Percentiles rank a stretch among this genome's conserved stretches.
phyloP scores from a whole-genome alignment of 768 basidiomycete genomes.

The Trametes cinnabarina region DNA sequence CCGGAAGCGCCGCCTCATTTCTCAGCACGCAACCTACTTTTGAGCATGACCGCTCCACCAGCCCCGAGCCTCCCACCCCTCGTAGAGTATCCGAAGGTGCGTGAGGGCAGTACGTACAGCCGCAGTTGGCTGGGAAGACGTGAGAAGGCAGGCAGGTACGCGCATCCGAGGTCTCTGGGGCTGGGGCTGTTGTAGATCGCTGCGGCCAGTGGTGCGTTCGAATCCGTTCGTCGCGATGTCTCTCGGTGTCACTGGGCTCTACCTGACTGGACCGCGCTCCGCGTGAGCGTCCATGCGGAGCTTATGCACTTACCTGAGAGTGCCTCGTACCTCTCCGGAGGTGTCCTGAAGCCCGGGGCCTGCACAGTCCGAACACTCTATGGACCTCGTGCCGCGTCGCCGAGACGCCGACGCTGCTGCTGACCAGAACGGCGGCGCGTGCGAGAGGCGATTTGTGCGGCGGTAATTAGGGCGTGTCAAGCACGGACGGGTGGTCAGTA shows the following conservation, averaged over 20 bases:
- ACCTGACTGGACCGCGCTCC: not conserved
- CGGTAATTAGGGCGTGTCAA: not conserved
- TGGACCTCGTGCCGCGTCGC: no score
- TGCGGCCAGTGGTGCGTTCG: not conserved
- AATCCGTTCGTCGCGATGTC: not conserved
- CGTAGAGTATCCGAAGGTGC: not conserved
- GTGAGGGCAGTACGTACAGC: not conserved
- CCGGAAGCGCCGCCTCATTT: not conserved
- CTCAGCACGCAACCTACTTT: not conserved
- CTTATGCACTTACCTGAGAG: not conserved
- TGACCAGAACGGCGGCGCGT: not conserved
- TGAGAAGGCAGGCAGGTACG: not conserved
- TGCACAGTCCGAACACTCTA: no score
- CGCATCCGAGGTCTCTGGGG: no score
- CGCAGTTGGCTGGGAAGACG: constrained; percentile 1
- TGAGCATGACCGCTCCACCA: not conserved
- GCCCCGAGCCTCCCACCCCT: not conserved
- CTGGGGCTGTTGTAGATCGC: no score
- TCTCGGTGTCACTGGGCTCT: not conserved
- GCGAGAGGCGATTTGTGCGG: not conserved
- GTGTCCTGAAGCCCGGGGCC: not conserved
- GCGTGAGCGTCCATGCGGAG: constrained; percentile 1
- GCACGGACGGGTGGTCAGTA: not conserved
- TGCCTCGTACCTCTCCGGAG: not conserved
- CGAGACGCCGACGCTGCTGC: not conserved